A percentile compares a stretch with the other conserved stretches of the same genome.
Evolutionary conservation across 371 early-diverging fungal species (phyloP).

Genomic region (Actinomortierella wolfii): DNA sequence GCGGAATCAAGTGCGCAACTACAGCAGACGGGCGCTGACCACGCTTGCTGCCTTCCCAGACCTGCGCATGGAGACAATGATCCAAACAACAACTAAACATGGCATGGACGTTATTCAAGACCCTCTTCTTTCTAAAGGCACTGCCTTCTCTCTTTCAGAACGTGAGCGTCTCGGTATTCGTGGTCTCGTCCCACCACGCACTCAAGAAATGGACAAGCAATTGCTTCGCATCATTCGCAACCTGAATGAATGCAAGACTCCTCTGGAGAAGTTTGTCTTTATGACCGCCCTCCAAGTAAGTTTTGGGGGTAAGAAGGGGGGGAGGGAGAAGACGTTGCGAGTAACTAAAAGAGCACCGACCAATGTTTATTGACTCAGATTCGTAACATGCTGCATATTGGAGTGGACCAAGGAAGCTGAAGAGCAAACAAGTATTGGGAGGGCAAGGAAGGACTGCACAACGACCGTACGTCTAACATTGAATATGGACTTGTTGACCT

Average conservation of each 20-base stretch:
- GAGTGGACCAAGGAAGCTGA: no score
- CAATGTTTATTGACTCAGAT: no score
- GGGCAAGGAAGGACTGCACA: no score
- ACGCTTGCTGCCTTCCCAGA: constrained; percentile 48
- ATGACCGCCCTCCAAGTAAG: constrained; percentile 46
- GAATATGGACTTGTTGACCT: no score
- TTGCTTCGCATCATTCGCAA: constrained; percentile 63
- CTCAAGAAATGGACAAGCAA: constrained; percentile 70
- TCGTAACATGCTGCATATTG: no score
- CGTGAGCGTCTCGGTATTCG: constrained; percentile 70
- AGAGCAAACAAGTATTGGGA: no score
- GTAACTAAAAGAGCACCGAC: no score
- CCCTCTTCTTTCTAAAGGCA: constrained; percentile 65
- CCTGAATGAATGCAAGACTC: constrained; percentile 59
- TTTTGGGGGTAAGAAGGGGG: no score
- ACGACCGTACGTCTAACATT: no score
- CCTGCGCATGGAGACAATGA: constrained; percentile 62
- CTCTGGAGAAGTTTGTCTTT: constrained; percentile 64
- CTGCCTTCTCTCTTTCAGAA: constrained; percentile 67
- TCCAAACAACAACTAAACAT: constrained; percentile 56
- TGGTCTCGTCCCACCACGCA: constrained; percentile 68
- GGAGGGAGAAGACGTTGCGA: no score
- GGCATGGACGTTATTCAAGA: constrained; percentile 67
- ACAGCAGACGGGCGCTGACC: constrained; percentile 42
- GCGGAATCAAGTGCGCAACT: constrained; percentile 19